These are phyloP conservation scores for Nothopassalora personata DNA, from an alignment of 2,329 filamentous ascomycete species.

Conservation along the genomic window DNA sequence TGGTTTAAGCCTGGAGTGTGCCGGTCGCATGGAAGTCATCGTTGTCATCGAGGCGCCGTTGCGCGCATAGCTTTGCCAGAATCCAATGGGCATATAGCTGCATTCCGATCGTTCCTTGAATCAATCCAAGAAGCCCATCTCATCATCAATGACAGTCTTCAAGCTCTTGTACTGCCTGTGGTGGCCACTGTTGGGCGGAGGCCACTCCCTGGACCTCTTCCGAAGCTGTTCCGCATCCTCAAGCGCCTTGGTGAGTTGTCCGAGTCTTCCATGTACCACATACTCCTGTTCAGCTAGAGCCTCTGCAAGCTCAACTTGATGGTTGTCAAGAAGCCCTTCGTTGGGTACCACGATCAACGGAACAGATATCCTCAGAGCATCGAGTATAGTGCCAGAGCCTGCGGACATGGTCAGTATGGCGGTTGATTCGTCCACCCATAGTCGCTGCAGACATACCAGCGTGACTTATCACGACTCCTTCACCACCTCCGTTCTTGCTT, in stretches of 20 bases:
- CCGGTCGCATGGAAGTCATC: neutral
- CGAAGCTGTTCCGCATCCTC: constrained; percentile 45
- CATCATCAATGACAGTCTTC: constrained; percentile 51
- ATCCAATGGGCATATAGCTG: neutral
- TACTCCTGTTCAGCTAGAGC: constrained; percentile 71
- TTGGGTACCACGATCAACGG: constrained; percentile 91
- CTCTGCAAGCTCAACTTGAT: constrained; percentile 80
- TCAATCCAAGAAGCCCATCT: constrained; percentile 53
- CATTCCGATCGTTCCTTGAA: neutral
- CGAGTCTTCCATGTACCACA: constrained; percentile 63
- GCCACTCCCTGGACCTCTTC: constrained; percentile 43
- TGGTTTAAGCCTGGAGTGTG: neutral
- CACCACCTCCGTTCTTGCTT: constrained; percentile 33
- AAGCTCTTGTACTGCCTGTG: constrained; percentile 40
- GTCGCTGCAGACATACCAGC: constrained; percentile 58
- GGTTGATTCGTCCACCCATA: neutral
- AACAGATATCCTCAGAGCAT: constrained; percentile 66
- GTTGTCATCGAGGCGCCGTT: neutral
- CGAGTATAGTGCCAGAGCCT: constrained; percentile 88
- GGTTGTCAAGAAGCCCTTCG: constrained; percentile 73
- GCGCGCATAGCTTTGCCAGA: neutral
- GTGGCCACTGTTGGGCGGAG: constrained; percentile 44
- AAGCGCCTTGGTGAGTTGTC: constrained; percentile 49
- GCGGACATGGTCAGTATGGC: neutral
- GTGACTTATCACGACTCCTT: constrained; percentile 80